phyloP scores from a whole-genome alignment of 2,329 filamentous ascomycete species.

The Herpomyces periplanetae region DNA sequence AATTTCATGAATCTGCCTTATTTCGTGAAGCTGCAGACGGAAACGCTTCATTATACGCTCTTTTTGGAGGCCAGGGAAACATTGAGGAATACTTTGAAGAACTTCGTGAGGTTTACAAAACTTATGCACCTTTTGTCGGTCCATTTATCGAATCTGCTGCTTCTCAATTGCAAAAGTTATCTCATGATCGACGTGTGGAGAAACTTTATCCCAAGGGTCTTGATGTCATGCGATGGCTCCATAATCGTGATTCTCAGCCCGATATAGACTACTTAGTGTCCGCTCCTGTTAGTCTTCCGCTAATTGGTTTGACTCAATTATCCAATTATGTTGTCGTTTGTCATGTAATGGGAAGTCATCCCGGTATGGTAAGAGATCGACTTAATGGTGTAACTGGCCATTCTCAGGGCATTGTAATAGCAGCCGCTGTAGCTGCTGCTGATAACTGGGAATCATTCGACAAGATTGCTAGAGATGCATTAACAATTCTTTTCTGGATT shows the following conservation, averaged over 20 bases:
- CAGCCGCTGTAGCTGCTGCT: conserved; percentile 56
- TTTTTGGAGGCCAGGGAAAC: conserved; percentile 89
- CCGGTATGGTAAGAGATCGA: conserved; percentile 47
- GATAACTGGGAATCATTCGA: conserved; percentile 76
- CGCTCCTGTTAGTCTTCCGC: conserved; percentile 66
- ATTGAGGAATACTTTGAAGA: conserved; percentile 99
- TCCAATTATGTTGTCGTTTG: conserved; percentile 84
- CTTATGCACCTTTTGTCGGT: conserved; percentile 61
- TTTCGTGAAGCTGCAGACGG: conserved; percentile 54
- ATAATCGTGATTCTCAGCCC: conserved; percentile 51
- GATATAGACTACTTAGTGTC: conserved; percentile 81
- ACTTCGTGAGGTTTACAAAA: conserved; percentile 54
- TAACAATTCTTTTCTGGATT: conserved; percentile 94
- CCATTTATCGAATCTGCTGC: conserved; percentile 46
- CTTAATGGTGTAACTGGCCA: conserved; percentile 71
- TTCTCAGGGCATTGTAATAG: conserved; percentile 79
- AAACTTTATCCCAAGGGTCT: conserved; percentile 95
- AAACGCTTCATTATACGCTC: conserved; percentile 50
- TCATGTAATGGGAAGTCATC: conserved; percentile 55
- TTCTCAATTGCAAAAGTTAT: conserved; percentile 47
- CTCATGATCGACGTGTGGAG: conserved; percentile 44
- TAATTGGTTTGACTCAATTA: conserved; percentile 83
- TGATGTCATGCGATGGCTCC: conserved; percentile 72
- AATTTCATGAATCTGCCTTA: conserved; percentile 67
- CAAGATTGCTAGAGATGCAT: conserved; percentile 31